Percentiles rank a stretch among this genome's conserved stretches.
Conservation (phyloP, 495 filamentous ascomycete species). For the Trichoderma asperelloides region DNA sequence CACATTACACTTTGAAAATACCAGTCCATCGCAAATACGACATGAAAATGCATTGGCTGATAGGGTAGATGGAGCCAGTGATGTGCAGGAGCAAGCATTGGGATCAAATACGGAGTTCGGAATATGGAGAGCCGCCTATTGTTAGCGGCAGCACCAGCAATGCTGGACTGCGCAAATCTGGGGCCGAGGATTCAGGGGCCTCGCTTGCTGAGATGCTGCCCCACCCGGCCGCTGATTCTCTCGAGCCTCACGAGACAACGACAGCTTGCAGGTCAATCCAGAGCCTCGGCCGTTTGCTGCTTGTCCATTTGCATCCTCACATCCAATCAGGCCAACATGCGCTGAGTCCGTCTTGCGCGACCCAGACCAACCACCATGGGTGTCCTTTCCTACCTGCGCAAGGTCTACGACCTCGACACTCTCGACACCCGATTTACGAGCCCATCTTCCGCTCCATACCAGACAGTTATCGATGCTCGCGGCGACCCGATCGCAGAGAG, state of each 20-base stretch:
- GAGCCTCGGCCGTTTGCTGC: neutral
- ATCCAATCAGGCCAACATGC: conserved; percentile 2
- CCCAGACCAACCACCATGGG: conserved; percentile 19
- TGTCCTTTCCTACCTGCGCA: conserved; percentile 38
- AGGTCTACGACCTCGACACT: conserved; percentile 73
- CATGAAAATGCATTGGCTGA: neutral
- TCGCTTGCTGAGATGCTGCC: conserved; percentile 5
- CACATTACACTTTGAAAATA: neutral
- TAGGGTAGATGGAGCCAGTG: neutral
- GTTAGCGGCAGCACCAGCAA: neutral
- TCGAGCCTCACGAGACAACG: conserved; percentile 2
- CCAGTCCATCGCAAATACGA: neutral
- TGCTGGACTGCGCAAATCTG: neutral
- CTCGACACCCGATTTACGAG: conserved; percentile 86
- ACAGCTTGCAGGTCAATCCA: neutral
- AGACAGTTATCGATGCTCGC: conserved; percentile 34
- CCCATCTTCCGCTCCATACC: conserved; percentile 57
- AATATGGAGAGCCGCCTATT: neutral
- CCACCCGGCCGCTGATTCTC: neutral
- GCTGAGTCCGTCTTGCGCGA: neutral
- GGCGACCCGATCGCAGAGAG: conserved; percentile 23
- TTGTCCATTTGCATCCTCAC: neutral
- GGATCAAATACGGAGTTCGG: neutral
- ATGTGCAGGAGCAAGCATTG: neutral
- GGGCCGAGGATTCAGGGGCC: neutral